Evolutionary conservation across 306 rosid genomes (phyloP), one percentile per base, ranked within the genome.

Genomic region (Cicer chorassanicum): DNA sequence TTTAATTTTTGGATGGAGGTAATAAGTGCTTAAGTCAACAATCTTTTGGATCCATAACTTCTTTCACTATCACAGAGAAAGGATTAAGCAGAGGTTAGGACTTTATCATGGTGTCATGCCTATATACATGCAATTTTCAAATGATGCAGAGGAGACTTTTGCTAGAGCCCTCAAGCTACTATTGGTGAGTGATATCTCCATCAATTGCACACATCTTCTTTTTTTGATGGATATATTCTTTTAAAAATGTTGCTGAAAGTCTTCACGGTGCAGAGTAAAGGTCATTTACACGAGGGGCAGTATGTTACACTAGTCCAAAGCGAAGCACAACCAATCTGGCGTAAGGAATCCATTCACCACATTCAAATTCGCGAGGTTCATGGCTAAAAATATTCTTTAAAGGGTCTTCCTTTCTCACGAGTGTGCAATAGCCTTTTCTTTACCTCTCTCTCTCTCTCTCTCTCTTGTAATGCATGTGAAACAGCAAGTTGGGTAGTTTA

Each of bases 241-340:
- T 51, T 29, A 12, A 16, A 76, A 16, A 76, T 64, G 45, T 72
- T 5, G 34, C 70, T 70, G 48, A 82, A 67, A 19, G 44, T 78
- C 65, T 54, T 54, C 45, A 43, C 77, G 60, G 65, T 83, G 79
- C 81, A 94, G 99, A 89, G 76, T 29, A 81, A 90, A 73, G 91
- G 89, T 51, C 92, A 81, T 65, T 70, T 92, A 82, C 84, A 81
- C 15, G 89, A 85, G 78, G 97, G 90, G 46, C 88, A 90, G 53
- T 51, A 76, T 80, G 96, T 92, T 44, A 92, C 97, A 9, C 90
- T 94, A 57, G 99, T 94, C 65, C 99, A 94, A 88, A 94, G 99
- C 73, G 99, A 96, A 44, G 95, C 92, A 43, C 97, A 90, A 74
- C 95, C 96, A 77, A 94, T 94, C 72, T 94, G 99, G 99, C 96